Percentiles rank a stretch among this genome's conserved stretches.
These are phyloP conservation scores for Curvularia eragrostidis DNA, from an alignment of 2,329 filamentous ascomycete species.

Conservation along the genomic window DNA sequence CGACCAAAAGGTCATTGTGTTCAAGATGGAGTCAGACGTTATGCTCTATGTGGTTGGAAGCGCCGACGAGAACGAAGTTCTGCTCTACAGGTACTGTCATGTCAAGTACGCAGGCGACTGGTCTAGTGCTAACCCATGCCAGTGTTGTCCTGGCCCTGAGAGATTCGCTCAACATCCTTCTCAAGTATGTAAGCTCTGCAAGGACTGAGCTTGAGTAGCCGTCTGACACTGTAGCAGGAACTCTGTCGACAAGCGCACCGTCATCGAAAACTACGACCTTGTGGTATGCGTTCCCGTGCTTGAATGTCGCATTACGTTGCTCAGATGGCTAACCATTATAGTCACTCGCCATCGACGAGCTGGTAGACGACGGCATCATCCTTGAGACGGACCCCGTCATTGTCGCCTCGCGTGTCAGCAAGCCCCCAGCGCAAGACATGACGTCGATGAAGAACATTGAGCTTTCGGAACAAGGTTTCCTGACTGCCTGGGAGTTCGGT, in stretches of 20 bases:
- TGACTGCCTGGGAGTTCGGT: slow-evolving; percentile 92
- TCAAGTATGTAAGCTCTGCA: slow-evolving; percentile 71
- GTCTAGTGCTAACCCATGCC: slow-evolving; percentile 20
- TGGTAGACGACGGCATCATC: slow-evolving; percentile 75
- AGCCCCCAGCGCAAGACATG: slow-evolving; percentile 87
- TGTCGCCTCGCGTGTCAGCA: slow-evolving; percentile 89
- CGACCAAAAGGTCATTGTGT: slow-evolving; percentile 94
- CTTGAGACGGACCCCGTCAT: slow-evolving; percentile 96
- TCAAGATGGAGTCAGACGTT: slow-evolving; percentile 97
- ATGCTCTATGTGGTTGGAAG: slow-evolving; percentile 93
- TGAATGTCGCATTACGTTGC: neutral
- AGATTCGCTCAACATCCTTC: slow-evolving; percentile 86
- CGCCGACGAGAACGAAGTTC: slow-evolving; percentile 93
- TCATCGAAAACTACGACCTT: slow-evolving; percentile 98
- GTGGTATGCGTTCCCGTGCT: slow-evolving; percentile 56
- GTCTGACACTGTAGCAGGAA: slow-evolving; percentile 63
- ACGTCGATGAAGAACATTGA: slow-evolving; percentile 90
- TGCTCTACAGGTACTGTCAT: slow-evolving; percentile 73
- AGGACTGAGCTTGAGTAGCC: neutral
- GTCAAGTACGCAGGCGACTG: neutral
- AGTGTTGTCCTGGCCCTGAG: slow-evolving; percentile 87
- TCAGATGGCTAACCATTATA: slow-evolving; percentile 74
- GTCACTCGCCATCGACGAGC: slow-evolving; percentile 89
- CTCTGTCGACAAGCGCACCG: slow-evolving; percentile 95
- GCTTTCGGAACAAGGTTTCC: slow-evolving; percentile 91